Conservation (phyloP, 257 asterid genomes). For the Solanum okadae region DNA sequence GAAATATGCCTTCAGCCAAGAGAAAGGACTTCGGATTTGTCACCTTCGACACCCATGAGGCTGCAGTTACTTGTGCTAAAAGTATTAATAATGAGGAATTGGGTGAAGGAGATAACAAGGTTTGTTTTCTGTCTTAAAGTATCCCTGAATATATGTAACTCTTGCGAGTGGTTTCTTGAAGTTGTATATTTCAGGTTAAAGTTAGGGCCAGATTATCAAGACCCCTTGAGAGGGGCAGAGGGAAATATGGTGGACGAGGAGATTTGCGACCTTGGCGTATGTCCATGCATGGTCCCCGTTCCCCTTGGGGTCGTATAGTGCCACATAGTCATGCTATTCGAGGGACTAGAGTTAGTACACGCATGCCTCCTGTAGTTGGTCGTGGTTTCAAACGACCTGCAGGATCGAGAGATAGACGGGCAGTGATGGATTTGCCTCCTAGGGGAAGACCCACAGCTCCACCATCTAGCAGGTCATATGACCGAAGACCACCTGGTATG, state of each 20-base stretch:
- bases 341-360: constrained; percentile 47
- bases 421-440: constrained; percentile 54
- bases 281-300: constrained; percentile 43
- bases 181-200: constrained; percentile 55
- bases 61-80: constrained; percentile 89
- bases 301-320: constrained; percentile 61
- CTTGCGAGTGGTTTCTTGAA: not conserved
- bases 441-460: constrained; percentile 72
- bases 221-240: constrained; percentile 95
- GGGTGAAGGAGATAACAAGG: constrained; percentile 91
- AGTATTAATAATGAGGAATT: constrained; percentile 77
- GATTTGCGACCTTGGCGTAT: constrained; percentile 55
- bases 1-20: constrained; percentile 97
- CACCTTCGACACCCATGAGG: constrained; percentile 76
- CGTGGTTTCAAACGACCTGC: constrained; percentile 65
- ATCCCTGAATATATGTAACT: not conserved
- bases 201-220: constrained; percentile 96
- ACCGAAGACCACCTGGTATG: constrained; percentile 87
- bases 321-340: constrained; percentile 47
- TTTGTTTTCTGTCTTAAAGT: constrained; percentile 9
- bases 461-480: constrained; percentile 61
- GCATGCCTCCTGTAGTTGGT: constrained; percentile 50
- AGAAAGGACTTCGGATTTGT: constrained; percentile 98
- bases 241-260: constrained; percentile 64
- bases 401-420: constrained; percentile 58